Evolutionary conservation across 495 filamentous ascomycete genomes (phyloP), one percentile per base, ranked within the genome.

Genomic region (Lentithecium fluviatile): DNA sequence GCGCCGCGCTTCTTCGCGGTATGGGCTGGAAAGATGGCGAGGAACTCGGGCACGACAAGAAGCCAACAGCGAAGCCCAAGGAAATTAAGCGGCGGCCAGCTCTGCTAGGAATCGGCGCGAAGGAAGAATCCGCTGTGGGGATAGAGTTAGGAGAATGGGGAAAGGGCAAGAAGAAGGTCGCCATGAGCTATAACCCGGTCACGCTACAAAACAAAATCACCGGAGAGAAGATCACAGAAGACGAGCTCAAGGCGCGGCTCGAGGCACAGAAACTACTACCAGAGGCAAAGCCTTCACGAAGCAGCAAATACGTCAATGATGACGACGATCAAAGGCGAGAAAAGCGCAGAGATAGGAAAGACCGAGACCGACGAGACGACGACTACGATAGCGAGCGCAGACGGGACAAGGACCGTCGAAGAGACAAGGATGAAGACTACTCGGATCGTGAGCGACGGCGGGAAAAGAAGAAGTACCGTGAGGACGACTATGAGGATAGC

Each of bases 1-100:
- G 93, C 32, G 86, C 89, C 21, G 90, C 89, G 2, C 74, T 97
- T 50, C 80, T 99, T 24, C 82, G 90, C 6, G 89, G 90, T 11
- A 95, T 96, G 85, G 94, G 94, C 4, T 97, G 92, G 93, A 88
- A 88, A 68, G 89, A 96, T 58, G 93, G 92, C 1, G 83, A 93
- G 58, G 73, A 80, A 20, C 75, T 89, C 24, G 86, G 85, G 6
- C 80, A 81, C 69, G 79, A 82, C 12, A 75, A 77, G 51, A 74
- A 76, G 20, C 50, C 66, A 68, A 66, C 72, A 26, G 70, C 71
- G n/a, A 84, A 79, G 62, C 70, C 70, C 0, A 75, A 75, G 43
- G 72, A 80, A 6, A 77, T 84, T 2, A 79, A 88, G 69, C 80
- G 84, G 32, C 80, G 91, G 21, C 88, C 90, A 21, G 90, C 90